These are phyloP conservation scores for Warburgia ugandensis DNA, from an alignment of 164 flowering plant species.

Conservation along the genomic window DNA sequence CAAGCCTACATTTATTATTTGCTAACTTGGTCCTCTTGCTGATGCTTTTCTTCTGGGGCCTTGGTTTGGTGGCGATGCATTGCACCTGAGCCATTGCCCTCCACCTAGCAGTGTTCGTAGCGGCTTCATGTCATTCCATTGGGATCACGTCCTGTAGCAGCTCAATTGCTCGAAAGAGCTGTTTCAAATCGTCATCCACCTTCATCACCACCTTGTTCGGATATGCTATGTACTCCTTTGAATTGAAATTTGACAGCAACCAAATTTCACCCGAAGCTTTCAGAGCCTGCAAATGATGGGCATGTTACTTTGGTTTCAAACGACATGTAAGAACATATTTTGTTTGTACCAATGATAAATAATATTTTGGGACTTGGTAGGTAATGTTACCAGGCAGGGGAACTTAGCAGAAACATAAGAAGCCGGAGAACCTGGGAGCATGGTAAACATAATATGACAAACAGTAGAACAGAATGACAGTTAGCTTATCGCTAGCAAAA, in stretches of 20 bases:
- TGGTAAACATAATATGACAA: no score
- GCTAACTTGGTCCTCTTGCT: slow-evolving; percentile 39
- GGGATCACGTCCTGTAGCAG: slow-evolving; percentile 37
- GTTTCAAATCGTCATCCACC: slow-evolving; percentile 37
- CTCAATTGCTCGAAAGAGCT: slow-evolving; percentile 29
- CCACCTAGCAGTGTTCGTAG: slow-evolving; percentile 38
- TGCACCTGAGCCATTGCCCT: slow-evolving; percentile 35
- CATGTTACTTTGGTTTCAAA: no score
- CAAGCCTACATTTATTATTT: no score
- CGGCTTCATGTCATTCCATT: slow-evolving; percentile 44
- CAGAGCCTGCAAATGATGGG: slow-evolving; percentile 23
- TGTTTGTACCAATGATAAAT: no score
- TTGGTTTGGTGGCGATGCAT: slow-evolving; percentile 22
- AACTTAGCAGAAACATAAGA: no score
- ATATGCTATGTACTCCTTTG: slow-evolving; percentile 37
- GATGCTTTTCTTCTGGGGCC: slow-evolving; percentile 29
- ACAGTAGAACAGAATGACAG: no score
- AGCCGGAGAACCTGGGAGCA: no score
- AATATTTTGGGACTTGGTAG: no score
- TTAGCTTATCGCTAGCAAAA: no score
- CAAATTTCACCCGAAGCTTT: slow-evolving; percentile 32
- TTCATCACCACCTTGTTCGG: slow-evolving; percentile 29
- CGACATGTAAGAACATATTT: no score
- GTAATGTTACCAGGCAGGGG: no score
- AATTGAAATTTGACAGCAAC: slow-evolving; percentile 37